A percentile compares a stretch with the other conserved stretches of the same genome.
phyloP scores from a whole-genome alignment of 345 rosid species.

The Garcia nutans region DNA sequence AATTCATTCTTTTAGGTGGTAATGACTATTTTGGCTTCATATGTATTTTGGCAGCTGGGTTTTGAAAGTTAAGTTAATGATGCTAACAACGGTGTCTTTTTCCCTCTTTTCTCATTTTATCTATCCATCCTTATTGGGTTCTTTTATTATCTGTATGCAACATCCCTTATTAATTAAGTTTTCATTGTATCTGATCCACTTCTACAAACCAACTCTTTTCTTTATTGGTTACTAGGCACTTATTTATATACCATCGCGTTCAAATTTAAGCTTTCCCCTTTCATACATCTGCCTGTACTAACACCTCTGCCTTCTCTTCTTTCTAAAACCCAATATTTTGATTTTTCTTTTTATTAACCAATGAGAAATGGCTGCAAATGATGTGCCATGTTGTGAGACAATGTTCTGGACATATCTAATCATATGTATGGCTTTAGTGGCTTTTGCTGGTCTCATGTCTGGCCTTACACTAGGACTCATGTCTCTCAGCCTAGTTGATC shows the following conservation, averaged over 20 bases:
- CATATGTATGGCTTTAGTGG: slow-evolving; percentile 52
- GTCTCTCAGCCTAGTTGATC: slow-evolving; percentile 85
- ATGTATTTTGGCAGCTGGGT: neutral
- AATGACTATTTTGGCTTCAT: neutral
- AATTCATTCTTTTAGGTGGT: neutral
- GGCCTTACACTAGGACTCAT: slow-evolving; percentile 89
- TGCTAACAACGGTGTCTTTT: neutral
- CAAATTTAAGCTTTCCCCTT: neutral
- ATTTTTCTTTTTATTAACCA: neutral
- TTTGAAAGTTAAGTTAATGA: neutral
- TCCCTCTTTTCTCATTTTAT: neutral
- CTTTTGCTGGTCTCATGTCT: slow-evolving; percentile 88
- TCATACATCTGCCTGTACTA: neutral
- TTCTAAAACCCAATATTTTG: neutral
- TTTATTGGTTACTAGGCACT: neutral
- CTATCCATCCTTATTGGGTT: no score
- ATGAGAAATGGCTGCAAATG: slow-evolving; percentile 70
- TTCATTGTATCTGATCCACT: neutral
- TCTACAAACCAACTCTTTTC: neutral
- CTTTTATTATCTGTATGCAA: no score
- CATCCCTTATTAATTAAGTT: neutral
- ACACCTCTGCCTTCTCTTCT: neutral
- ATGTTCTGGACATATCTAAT: slow-evolving; percentile 78
- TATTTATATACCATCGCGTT: neutral
- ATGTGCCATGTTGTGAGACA: slow-evolving; percentile 80